phyloP scores from a whole-genome alignment of 768 basidiomycete genomes.

The Xerocomellus intermedius region DNA sequence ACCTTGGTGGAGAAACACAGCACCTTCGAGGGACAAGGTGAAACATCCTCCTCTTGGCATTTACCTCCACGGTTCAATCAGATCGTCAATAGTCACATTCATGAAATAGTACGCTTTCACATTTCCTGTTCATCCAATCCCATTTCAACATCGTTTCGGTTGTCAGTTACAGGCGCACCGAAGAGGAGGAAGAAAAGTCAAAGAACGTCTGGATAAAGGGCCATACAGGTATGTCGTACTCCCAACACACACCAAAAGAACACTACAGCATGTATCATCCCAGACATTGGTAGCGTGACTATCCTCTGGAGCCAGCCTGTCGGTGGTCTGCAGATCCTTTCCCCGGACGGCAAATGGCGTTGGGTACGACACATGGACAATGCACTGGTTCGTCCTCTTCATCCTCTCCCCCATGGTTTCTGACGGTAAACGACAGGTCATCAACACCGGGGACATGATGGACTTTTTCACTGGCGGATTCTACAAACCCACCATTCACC shows the following conservation, averaged over 20 bases:
- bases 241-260: too few species aligned
- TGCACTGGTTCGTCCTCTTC: slow-evolving; percentile 40
- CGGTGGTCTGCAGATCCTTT: too few species aligned
- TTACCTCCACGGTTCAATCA: slow-evolving; percentile 29
- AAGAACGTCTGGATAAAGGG: slow-evolving; percentile 58
- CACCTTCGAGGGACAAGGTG: too few species aligned
- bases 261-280: slow-evolving; percentile 45
- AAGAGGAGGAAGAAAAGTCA: slow-evolving; percentile 49
- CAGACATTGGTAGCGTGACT: slow-evolving; percentile 53
- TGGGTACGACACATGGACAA: slow-evolving; percentile 58
- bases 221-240: slow-evolving; percentile 44
- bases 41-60: too few species aligned
- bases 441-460: too few species aligned
- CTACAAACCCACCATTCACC: too few species aligned
- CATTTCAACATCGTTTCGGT: not conserved
- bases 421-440: too few species aligned
- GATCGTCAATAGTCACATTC: slow-evolving; percentile 43
- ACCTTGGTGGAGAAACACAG: too few species aligned
- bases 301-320: too few species aligned
- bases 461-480: too few species aligned
- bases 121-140: not conserved
- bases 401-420: not conserved
- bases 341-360: slow-evolving; percentile 52
- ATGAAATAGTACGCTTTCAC: slow-evolving; percentile 29
- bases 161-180: slow-evolving; percentile 44